Evolutionary conservation across 345 rosid genomes (phyloP).

Genomic region (Sisymbrium irio): DNA sequence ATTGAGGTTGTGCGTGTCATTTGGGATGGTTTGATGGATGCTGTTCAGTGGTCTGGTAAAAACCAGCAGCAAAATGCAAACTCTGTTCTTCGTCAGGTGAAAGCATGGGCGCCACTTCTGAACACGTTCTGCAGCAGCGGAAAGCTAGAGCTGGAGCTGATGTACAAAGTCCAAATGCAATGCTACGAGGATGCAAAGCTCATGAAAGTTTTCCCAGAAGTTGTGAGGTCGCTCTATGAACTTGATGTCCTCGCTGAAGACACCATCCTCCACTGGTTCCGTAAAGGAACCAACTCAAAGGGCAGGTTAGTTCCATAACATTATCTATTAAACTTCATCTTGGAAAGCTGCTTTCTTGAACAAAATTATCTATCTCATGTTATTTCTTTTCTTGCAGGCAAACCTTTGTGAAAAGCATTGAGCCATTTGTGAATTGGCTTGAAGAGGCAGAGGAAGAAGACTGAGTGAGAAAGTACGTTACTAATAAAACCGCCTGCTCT

Average conservation of each 20-base stretch:
- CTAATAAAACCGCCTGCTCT: not conserved
- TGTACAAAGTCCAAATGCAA: constrained; percentile 97
- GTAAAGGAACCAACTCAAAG: constrained; percentile 82
- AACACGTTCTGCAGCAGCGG: constrained; percentile 79
- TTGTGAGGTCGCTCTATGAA: constrained; percentile 80
- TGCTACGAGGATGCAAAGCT: constrained; percentile 98
- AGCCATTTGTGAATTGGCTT: constrained; percentile 96
- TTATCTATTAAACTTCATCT: not conserved
- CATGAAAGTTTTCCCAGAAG: constrained; percentile 95
- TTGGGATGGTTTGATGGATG: constrained; percentile 99
- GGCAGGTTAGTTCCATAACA: constrained; percentile 53
- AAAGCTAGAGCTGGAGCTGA: constrained; percentile 88
- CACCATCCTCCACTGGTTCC: constrained; percentile 90
- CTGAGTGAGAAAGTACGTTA: constrained; percentile 19
- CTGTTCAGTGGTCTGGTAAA: constrained; percentile 99
- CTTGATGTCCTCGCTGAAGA: constrained; percentile 96
- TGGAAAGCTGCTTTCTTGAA: too few species aligned
- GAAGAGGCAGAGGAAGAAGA: constrained; percentile 99
- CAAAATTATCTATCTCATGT: not conserved
- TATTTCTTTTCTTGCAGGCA: constrained; percentile 45
- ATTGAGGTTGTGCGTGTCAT: constrained; percentile 70
- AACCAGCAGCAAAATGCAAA: constrained; percentile 97
- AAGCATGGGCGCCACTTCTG: constrained; percentile 82
- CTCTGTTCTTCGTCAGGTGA: constrained; percentile 85
- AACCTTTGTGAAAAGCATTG: constrained; percentile 87